These are phyloP conservation scores for Cytospora chrysosperma DNA, from an alignment of 2,329 filamentous ascomycete species.

Conservation along the genomic window DNA sequence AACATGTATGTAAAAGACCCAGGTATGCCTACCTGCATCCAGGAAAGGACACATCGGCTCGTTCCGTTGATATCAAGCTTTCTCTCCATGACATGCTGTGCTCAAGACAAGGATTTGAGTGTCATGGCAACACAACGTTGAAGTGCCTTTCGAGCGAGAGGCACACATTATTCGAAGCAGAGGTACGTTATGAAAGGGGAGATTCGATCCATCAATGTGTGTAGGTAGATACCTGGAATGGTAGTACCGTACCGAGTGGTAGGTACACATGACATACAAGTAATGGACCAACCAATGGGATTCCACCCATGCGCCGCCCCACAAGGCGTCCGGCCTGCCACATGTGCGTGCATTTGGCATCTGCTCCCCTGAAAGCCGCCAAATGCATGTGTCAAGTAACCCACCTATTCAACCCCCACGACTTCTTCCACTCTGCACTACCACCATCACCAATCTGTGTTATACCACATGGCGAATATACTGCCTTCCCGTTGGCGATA, in stretches of 20 bases:
- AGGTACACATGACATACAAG: too few species aligned
- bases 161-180: too few species aligned
- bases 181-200: too few species aligned
- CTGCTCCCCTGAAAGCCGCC: neutral
- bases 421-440: neutral
- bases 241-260: too few species aligned
- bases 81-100: neutral
- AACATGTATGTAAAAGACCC: too few species aligned
- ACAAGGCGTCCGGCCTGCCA: conserved; percentile 1
- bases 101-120: neutral
- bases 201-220: too few species aligned
- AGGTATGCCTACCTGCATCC: too few species aligned
- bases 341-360: neutral
- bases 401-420: neutral
- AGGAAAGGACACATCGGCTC: neutral
- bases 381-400: neutral
- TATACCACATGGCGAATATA: conserved; percentile 5
- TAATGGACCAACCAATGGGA: neutral
- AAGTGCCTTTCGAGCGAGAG: too few species aligned
- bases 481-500: conserved; percentile 2
- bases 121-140: too few species aligned
- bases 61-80: too few species aligned
- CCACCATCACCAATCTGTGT: neutral
- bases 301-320: neutral
- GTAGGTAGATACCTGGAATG: too few species aligned